These are phyloP conservation scores for Kluyveromyces marxianus DNA, from an alignment of 1,139 yeast genomes.

Conservation along the genomic window DNA sequence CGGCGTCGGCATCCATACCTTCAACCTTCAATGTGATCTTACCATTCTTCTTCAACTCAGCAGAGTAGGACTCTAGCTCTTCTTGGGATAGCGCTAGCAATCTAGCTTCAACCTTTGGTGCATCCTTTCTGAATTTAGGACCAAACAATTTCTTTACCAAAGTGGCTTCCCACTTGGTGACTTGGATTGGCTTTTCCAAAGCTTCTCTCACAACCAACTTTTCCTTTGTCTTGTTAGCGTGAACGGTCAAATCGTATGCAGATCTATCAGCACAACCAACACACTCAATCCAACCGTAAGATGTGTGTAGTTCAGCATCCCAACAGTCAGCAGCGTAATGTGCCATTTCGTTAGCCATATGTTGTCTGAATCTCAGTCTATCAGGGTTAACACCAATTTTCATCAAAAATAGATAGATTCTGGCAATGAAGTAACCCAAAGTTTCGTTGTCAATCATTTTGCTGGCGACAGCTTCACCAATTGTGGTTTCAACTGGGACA, in stretches of 20 bases:
- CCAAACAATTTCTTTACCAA: constrained; percentile 94
- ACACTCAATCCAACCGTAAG: constrained; percentile 99
- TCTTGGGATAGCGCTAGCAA: constrained; percentile 71
- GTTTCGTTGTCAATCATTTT: constrained; percentile 96
- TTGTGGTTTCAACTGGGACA: constrained; percentile 50
- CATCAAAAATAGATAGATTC: constrained; percentile 76
- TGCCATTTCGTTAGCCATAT: constrained; percentile 98
- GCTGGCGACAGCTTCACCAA: constrained; percentile 83
- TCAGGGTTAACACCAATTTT: constrained; percentile 85
- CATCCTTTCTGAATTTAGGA: constrained; percentile 94
- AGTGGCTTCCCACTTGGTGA: constrained; percentile 76
- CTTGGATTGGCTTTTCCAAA: constrained; percentile 73
- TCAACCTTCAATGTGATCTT: constrained; percentile 58
- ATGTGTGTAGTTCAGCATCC: constrained; percentile 96
- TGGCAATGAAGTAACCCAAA: constrained; percentile 90
- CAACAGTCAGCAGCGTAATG: constrained; percentile 99
- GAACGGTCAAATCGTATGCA: constrained; percentile 95
- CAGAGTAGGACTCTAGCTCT: constrained; percentile 70
- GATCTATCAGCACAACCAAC: constrained; percentile 99
- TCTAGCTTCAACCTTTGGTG: constrained; percentile 84
- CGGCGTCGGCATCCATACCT: constrained; percentile 56
- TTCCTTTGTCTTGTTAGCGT: constrained; percentile 90
- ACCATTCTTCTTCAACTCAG: constrained; percentile 54
- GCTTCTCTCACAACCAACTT: constrained; percentile 90
- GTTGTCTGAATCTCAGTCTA: constrained; percentile 94